Evolutionary conservation across 345 rosid species (phyloP).

Genomic region (Camelina hispida): DNA sequence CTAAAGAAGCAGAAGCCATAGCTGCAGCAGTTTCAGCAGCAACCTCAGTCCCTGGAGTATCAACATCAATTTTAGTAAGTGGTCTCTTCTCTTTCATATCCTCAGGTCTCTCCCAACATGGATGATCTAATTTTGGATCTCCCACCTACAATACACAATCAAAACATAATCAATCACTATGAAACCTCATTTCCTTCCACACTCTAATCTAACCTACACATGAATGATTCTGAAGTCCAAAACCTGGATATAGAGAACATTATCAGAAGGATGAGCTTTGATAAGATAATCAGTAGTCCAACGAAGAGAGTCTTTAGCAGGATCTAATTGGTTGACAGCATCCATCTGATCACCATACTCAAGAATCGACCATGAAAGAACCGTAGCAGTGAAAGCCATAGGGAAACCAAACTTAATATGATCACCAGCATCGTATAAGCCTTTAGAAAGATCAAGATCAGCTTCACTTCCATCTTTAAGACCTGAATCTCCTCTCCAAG

Average conservation of each 20-base stretch:
- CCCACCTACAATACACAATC: constrained; percentile 62
- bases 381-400: constrained; percentile 88
- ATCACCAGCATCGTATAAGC: constrained; percentile 97
- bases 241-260: constrained; percentile 90
- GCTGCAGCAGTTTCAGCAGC: constrained; percentile 99
- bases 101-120: constrained; percentile 97
- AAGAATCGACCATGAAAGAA: constrained; percentile 91
- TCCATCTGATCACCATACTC: constrained; percentile 98
- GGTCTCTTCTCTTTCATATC: constrained; percentile 82
- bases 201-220: constrained; percentile 3
- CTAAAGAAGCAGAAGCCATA: constrained; percentile 93
- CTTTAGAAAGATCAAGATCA: constrained; percentile 71
- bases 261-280: constrained; percentile 71
- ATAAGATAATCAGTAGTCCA: constrained; percentile 94
- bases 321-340: constrained; percentile 56
- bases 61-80: constrained; percentile 60
- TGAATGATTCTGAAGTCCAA: background rate
- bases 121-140: constrained; percentile 74
- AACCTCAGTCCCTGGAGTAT: constrained; percentile 87
- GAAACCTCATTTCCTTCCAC: background rate
- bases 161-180: constrained; percentile 24
- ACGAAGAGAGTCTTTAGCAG: constrained; percentile 72
- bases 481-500: constrained; percentile 96
- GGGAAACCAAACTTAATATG: constrained; percentile 95
- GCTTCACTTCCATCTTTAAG: constrained; percentile 76